Percentiles rank a stretch among this genome's conserved stretches.
Conservation (phyloP, 2,329 filamentous ascomycete species). For the Fusarium humuli region DNA sequence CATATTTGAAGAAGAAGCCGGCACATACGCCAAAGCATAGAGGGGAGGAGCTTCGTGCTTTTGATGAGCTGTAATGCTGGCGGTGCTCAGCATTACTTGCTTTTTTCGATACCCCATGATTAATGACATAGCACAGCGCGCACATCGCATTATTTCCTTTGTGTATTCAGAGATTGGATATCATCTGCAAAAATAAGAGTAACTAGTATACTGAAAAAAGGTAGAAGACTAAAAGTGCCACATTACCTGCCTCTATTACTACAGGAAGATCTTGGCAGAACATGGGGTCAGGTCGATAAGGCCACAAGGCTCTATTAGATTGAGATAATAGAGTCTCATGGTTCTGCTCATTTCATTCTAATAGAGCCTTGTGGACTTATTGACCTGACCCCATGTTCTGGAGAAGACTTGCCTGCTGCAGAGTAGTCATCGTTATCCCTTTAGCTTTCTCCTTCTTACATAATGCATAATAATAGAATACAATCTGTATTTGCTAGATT, state of each 20-base stretch:
- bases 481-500: neutral
- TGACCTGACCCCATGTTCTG: neutral
- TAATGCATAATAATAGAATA: neutral
- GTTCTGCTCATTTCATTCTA: neutral
- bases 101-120: slow-evolving; percentile 23
- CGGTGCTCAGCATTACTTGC: slow-evolving; percentile 5
- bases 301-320: neutral
- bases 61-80: slow-evolving; percentile 59
- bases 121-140: slow-evolving; percentile 38
- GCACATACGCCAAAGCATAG: slow-evolving; percentile 30
- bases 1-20: slow-evolving; percentile 46
- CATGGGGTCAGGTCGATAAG: neutral
- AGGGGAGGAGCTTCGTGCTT: slow-evolving; percentile 56
- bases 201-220: neutral
- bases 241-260: neutral
- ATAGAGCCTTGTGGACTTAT: neutral
- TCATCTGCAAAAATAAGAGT: neutral
- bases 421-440: neutral
- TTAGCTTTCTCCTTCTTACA: neutral
- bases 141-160: neutral
- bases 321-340: neutral
- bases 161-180: neutral
- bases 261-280: neutral
- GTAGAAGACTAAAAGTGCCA: neutral
- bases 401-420: neutral